These are phyloP conservation scores for Candida tunisiensis DNA, from an alignment of 1,139 yeast genomes.

Conservation along the genomic window DNA sequence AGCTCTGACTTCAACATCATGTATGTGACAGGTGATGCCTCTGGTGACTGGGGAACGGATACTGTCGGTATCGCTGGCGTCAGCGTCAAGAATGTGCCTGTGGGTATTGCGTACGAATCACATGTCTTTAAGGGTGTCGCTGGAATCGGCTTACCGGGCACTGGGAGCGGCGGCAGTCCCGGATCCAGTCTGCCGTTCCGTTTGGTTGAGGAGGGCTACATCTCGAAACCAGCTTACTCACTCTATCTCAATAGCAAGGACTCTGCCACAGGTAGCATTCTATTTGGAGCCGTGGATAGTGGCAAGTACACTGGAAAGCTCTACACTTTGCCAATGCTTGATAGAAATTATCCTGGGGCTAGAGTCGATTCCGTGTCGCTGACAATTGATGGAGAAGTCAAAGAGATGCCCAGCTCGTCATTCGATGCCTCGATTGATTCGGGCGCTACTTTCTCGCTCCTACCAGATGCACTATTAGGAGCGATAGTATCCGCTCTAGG, in stretches of 20 bases:
- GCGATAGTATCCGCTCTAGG: no score
- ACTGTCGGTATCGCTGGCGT: conserved; percentile 22
- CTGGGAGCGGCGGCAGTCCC: no score
- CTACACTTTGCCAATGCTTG: conserved; percentile 11
- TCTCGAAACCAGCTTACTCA: conserved; percentile 31
- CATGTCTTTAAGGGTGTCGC: conserved; percentile 31
- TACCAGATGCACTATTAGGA: no score
- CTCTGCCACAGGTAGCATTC: conserved; percentile 27
- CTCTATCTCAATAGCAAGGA: conserved; percentile 28
- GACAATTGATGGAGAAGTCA: background rate
- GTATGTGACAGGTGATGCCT: conserved; percentile 16
- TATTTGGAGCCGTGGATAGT: conserved; percentile 44
- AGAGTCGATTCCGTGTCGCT: no score
- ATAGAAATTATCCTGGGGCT: no score
- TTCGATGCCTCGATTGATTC: no score
- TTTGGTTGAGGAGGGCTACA: conserved; percentile 29
- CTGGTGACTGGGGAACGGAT: conserved; percentile 37
- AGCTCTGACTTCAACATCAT: conserved; percentile 9
- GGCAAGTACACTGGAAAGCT: conserved; percentile 32
- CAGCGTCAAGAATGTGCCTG: conserved; percentile 22
- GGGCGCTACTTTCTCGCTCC: no score
- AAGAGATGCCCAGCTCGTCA: no score
- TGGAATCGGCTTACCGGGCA: conserved; percentile 37
- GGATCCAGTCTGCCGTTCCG: conserved; percentile 31
- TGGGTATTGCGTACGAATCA: conserved; percentile 30